Conservation (phyloP, 345 rosid species). For the Laguncularia racemosa region DNA sequence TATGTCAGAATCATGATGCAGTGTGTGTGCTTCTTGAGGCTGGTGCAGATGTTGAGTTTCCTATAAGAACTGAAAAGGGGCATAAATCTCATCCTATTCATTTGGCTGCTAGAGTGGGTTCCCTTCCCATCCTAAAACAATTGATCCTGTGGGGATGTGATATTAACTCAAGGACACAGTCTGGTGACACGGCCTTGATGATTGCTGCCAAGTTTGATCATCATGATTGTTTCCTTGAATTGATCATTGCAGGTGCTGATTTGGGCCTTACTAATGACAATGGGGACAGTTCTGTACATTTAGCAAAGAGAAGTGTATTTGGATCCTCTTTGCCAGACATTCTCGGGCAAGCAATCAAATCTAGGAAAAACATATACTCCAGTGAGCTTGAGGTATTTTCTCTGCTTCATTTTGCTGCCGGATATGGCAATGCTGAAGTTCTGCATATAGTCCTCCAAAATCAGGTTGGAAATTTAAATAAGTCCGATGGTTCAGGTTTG, state of each 20-base stretch:
- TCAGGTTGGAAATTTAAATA: conserved; percentile 11
- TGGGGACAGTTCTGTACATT: conserved; percentile 19
- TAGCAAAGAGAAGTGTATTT: conserved; percentile 19
- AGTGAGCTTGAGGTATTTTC: conserved; percentile 26
- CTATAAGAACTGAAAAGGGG: conserved; percentile 22
- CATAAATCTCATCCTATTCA: conserved; percentile 23
- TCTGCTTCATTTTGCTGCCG: conserved; percentile 21
- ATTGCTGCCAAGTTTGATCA: conserved; percentile 27
- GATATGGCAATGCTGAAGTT: conserved; percentile 18
- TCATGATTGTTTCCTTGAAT: conserved; percentile 22
- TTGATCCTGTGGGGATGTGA: conserved; percentile 17
- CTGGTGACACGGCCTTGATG: conserved; percentile 25
- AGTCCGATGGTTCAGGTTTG: conserved; percentile 18
- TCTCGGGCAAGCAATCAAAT: conserved; percentile 15
- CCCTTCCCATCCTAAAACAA: conserved; percentile 15
- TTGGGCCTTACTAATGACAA: conserved; percentile 20
- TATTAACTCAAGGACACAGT: conserved; percentile 21
- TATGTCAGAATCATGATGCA: conserved; percentile 29
- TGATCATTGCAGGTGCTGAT: conserved; percentile 24
- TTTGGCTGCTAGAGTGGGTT: conserved; percentile 25
- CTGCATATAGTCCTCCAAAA: conserved; percentile 12
- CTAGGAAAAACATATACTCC: conserved; percentile 10
- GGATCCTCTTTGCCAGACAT: conserved; percentile 15
- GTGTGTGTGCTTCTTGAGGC: conserved; percentile 16
- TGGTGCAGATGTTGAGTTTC: conserved; percentile 20